phyloP scores from a whole-genome alignment of 306 rosid species.

The Canavalia ensiformis region DNA sequence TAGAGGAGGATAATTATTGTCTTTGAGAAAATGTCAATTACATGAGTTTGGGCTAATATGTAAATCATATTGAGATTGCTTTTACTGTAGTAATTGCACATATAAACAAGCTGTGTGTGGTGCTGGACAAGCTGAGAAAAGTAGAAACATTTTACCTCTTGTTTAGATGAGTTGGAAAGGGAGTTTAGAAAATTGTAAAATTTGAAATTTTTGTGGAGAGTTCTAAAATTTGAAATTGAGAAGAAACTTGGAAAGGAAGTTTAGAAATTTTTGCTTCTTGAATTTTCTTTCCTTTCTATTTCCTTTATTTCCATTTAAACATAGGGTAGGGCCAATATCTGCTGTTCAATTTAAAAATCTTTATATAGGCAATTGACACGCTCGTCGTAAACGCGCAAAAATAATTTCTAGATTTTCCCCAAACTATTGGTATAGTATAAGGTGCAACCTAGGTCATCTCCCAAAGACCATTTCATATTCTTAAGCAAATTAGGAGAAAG shows the following conservation, averaged over 20 bases:
- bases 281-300: not conserved
- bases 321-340: not conserved
- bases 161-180: too few species aligned
- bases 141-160: too few species aligned
- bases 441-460: too few species aligned
- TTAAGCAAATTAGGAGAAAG: too few species aligned
- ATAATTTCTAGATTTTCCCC: too few species aligned
- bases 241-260: not conserved
- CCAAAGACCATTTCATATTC: too few species aligned
- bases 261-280: not conserved
- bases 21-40: constrained; percentile 18
- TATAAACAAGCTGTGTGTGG: not conserved
- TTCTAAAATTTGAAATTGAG: not conserved
- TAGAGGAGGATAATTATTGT: constrained; percentile 34
- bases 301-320: not conserved
- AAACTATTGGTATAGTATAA: too few species aligned
- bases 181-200: not conserved
- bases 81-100: not conserved
- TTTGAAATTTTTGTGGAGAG: not conserved
- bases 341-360: constrained; percentile 18
- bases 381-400: too few species aligned
- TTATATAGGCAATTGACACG: not conserved
- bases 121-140: not conserved
- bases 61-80: not conserved
- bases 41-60: not conserved